Evolutionary conservation across 176 grass and related monocot genomes (phyloP).

Genomic region (Thinopyrum elongatum): DNA sequence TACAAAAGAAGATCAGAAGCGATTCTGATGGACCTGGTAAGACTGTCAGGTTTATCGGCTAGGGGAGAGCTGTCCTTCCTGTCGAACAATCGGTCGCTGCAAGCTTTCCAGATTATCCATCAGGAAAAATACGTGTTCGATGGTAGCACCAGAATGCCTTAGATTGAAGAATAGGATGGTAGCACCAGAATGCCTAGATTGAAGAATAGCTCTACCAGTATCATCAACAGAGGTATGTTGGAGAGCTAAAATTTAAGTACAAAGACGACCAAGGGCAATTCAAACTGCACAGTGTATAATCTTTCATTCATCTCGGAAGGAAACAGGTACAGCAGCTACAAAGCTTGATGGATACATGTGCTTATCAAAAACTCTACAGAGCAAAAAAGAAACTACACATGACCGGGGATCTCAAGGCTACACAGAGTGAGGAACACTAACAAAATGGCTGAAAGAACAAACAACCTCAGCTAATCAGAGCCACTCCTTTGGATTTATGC

Average conservation of each 20-base stretch:
- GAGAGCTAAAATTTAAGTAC: no score
- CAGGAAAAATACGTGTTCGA: not conserved
- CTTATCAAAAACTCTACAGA: slow-evolving; percentile 41
- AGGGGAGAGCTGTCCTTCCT: not conserved
- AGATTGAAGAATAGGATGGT: no score
- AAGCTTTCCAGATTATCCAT: not conserved
- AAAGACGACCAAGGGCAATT: not conserved
- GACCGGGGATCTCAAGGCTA: not conserved
- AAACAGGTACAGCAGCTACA: not conserved
- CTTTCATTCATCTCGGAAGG: not conserved
- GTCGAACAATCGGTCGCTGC: not conserved
- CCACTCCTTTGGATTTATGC: slow-evolving; percentile 97
- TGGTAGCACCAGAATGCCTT: no score
- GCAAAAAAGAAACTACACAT: slow-evolving; percentile 39
- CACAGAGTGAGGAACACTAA: not conserved
- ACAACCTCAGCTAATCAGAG: slow-evolving; percentile 33
- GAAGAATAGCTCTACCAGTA: not conserved
- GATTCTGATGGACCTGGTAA: no score
- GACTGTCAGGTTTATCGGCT: no score
- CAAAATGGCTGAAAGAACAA: slow-evolving; percentile 11
- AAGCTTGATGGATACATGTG: slow-evolving; percentile 24
- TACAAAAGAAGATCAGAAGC: no score
- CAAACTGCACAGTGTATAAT: not conserved
- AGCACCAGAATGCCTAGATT: not conserved
- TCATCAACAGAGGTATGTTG: no score